Conservation (phyloP, 1,284 basidiomycete species). For the Tylopilus sp. region DNA sequence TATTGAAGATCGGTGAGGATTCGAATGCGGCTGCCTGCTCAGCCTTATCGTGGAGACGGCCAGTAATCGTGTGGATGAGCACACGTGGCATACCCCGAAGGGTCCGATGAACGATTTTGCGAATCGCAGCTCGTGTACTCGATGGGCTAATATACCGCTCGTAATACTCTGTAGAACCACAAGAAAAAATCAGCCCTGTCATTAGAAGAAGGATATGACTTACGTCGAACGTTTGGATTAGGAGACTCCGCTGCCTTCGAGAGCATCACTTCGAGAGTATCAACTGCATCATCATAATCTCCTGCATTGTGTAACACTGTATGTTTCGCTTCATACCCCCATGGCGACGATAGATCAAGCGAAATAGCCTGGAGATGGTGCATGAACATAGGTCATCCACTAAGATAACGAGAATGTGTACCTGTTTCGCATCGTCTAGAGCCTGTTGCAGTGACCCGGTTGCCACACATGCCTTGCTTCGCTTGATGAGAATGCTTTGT, state of each 20-base stretch:
- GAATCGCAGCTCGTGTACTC: neutral
- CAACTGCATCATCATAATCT: neutral
- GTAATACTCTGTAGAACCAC: neutral
- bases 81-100: neutral
- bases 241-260: neutral
- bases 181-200: too few species aligned
- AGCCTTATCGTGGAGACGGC: neutral
- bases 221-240: neutral
- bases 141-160: neutral
- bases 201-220: neutral
- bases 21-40: neutral
- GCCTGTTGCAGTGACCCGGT: neutral
- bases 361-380: neutral
- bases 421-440: neutral
- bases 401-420: neutral
- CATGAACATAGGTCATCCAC: neutral
- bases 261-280: neutral
- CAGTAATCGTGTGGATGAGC: neutral
- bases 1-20: neutral
- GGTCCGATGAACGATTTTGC: neutral
- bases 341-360: neutral
- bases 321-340: slow-evolving; percentile 1
- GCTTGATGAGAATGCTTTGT: neutral
- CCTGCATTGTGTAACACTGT: neutral
- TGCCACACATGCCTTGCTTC: neutral